These are phyloP conservation scores for Thielaviopsis euricoi DNA, from an alignment of 2,329 filamentous ascomycete genomes.

Conservation along the genomic window DNA sequence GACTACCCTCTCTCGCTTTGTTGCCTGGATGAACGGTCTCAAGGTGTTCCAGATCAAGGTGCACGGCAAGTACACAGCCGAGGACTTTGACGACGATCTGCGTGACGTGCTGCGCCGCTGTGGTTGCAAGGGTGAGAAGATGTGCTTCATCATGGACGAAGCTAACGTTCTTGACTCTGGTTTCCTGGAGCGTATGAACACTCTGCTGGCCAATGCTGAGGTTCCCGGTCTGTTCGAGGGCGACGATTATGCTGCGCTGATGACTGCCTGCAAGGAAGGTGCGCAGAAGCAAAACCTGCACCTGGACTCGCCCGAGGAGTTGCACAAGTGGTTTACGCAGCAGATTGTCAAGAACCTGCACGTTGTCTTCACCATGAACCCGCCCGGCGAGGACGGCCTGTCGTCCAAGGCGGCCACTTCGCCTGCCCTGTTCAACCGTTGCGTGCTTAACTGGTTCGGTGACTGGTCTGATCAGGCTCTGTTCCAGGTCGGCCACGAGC, in stretches of 20 bases:
- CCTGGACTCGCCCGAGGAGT: constrained; percentile 90
- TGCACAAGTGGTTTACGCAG: constrained; percentile 99
- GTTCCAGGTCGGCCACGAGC: constrained; percentile 91
- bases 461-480: constrained; percentile 99
- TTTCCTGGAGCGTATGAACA: constrained; percentile 99
- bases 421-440: constrained; percentile 97
- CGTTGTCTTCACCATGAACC: constrained; percentile 99
- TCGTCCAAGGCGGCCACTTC: constrained; percentile 94
- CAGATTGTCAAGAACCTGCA: constrained; percentile 98
- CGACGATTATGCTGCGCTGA: constrained; percentile 94
- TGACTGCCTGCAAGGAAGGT: constrained; percentile 98
- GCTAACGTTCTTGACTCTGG: constrained; percentile 96
- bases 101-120: constrained; percentile 83
- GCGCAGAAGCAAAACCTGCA: constrained; percentile 89
- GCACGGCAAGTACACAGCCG: constrained; percentile 91
- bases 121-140: constrained; percentile 96
- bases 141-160: constrained; percentile 99
- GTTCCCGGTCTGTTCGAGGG: constrained; percentile 97
- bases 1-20: constrained; percentile 92
- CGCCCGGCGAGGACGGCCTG: constrained; percentile 71
- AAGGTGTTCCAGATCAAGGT: constrained; percentile 99
- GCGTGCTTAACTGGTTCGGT: constrained; percentile 98
- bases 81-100: constrained; percentile 97
- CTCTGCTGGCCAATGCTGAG: constrained; percentile 94
- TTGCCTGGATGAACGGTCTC: constrained; percentile 99